These are phyloP conservation scores for Closterium sp. DNA, from an alignment of 139 green algal species.

Conservation along the genomic window DNA sequence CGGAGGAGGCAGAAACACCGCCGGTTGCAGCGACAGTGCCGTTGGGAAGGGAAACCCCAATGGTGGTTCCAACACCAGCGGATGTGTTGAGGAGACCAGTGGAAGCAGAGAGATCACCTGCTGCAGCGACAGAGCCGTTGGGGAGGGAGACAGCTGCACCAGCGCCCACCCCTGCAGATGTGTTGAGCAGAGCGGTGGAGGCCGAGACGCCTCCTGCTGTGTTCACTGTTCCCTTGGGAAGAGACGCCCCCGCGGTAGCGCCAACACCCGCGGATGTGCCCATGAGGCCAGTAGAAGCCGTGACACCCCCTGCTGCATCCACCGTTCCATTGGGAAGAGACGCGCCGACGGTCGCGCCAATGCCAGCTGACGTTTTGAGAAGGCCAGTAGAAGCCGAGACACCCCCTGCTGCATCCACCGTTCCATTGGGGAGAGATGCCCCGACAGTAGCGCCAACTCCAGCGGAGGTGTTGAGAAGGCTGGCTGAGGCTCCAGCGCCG, in stretches of 20 bases:
- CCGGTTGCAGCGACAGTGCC: not conserved
- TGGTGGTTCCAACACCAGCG: not conserved
- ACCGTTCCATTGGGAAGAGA: too few species aligned
- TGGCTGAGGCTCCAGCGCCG: not conserved
- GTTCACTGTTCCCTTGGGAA: not conserved
- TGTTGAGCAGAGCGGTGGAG: not conserved
- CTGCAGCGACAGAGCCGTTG: not conserved
- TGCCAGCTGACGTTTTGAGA: too few species aligned
- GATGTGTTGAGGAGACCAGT: not conserved
- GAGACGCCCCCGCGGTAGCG: not conserved
- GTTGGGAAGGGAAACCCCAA: not conserved
- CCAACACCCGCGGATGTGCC: not conserved
- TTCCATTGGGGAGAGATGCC: not conserved
- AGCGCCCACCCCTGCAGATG: not conserved
- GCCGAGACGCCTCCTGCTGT: not conserved
- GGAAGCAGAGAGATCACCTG: not conserved
- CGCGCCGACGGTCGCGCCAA: too few species aligned
- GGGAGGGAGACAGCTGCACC: not conserved
- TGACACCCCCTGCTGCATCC: too few species aligned
- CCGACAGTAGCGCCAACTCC: not conserved
- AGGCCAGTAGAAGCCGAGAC: not conserved
- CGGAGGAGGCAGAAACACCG: not conserved
- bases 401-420: not conserved
- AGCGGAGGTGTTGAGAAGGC: not conserved
- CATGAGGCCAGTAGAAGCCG: not conserved